A percentile compares a stretch with the other conserved stretches of the same genome.
phyloP scores from a whole-genome alignment of 805 yeast genomes.

The Starmerella sirachaensis region DNA sequence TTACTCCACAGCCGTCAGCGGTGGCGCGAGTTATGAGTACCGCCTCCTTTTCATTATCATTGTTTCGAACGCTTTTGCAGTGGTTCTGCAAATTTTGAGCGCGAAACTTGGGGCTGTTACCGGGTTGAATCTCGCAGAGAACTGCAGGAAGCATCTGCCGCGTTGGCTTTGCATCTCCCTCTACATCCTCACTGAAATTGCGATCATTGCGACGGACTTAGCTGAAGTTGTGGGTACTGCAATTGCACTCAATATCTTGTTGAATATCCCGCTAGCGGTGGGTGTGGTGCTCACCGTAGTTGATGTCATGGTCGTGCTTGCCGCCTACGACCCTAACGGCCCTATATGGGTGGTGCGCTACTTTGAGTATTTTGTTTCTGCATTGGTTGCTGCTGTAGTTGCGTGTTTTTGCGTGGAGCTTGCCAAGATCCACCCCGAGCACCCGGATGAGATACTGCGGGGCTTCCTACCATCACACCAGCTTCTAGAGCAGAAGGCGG shows the following conservation, averaged over 20 bases:
- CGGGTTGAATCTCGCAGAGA: conserved; percentile 77
- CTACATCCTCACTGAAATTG: conserved; percentile 67
- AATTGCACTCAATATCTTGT: conserved; percentile 64
- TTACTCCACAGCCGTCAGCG: conserved; percentile 77
- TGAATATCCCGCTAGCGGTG: conserved; percentile 55
- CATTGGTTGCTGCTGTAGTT: conserved; percentile 61
- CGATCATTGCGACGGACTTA: conserved; percentile 82
- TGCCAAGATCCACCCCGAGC: conserved; percentile 36
- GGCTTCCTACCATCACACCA: conserved; percentile 66
- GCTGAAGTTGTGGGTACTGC: conserved; percentile 96
- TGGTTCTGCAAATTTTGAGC: conserved; percentile 68
- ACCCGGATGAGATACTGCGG: conserved; percentile 39
- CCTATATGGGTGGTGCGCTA: conserved; percentile 61
- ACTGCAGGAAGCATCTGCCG: conserved; percentile 63
- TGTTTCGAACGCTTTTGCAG: conserved; percentile 73
- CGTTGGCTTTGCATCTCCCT: conserved; percentile 49
- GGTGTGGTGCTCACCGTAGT: conserved; percentile 73
- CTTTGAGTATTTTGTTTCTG: conserved; percentile 65
- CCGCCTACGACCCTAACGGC: conserved; percentile 70
- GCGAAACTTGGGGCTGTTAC: conserved; percentile 82
- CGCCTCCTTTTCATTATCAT: conserved; percentile 60
- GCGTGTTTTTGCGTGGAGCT: conserved; percentile 63
- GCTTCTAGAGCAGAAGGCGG: conserved; percentile 48
- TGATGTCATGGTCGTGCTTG: conserved; percentile 65
- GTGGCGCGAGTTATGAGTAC: conserved; percentile 72